Conservation (phyloP, 768 basidiomycete species). For the Boletus bicolor region DNA sequence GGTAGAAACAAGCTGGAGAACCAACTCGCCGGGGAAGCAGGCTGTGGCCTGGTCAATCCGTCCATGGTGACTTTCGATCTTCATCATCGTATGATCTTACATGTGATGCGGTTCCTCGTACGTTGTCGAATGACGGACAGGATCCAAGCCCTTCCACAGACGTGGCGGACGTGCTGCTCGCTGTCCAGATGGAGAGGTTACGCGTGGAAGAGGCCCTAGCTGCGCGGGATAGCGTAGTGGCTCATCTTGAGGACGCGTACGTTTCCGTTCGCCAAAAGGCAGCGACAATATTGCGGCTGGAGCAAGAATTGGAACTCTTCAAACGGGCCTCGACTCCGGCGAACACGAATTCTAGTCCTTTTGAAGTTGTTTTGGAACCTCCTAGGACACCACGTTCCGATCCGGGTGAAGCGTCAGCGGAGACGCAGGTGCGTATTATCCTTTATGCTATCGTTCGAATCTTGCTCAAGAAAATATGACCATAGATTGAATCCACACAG, state of each 20-base stretch:
- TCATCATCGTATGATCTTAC: background rate
- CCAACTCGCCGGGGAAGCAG: slow-evolving; percentile 3
- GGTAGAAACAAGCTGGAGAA: slow-evolving; percentile 2
- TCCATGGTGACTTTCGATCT: slow-evolving; percentile 12
- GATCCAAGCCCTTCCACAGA: slow-evolving; percentile 2
- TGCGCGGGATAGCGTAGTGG: slow-evolving; percentile 61
- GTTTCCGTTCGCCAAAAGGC: slow-evolving; percentile 60
- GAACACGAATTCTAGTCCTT: slow-evolving; percentile 7
- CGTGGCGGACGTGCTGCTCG: slow-evolving; percentile 49
- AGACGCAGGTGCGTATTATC: slow-evolving; percentile 2
- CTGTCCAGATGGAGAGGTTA: slow-evolving; percentile 50
- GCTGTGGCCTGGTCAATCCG: background rate
- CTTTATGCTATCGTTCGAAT: background rate
- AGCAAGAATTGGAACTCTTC: slow-evolving; percentile 37
- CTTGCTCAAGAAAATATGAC: background rate
- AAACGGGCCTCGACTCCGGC: slow-evolving; percentile 23
- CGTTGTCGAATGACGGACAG: slow-evolving; percentile 5
- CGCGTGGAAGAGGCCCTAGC: slow-evolving; percentile 54
- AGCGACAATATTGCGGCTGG: slow-evolving; percentile 45
- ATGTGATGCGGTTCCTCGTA: background rate
- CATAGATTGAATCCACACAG: background rate
- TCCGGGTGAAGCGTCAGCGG: background rate
- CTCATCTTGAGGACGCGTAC: slow-evolving; percentile 58
- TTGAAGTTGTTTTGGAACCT: background rate
- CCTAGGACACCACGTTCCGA: slow-evolving; percentile 1